Evolutionary conservation across 2,329 filamentous ascomycete species (phyloP), one percentile per base, ranked within the genome.

Genomic region (Phyllosticta paracitricarpa): DNA sequence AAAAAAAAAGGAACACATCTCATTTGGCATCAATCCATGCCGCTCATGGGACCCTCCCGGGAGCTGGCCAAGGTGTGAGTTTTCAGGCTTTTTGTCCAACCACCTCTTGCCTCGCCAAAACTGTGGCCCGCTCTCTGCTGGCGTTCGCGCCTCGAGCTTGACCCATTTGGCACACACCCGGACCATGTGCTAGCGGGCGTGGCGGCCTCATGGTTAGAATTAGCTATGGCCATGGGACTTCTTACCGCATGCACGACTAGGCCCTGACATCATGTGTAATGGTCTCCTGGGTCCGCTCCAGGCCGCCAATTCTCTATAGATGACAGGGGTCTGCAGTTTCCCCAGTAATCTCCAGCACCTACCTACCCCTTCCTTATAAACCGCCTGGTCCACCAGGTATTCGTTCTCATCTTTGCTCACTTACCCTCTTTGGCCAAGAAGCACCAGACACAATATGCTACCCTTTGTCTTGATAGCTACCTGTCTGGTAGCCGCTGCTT

Each of bases 241-340:
- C 30, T 26, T 55, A 35, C 56, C 56, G 33, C 60, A 52, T 61
- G 51, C 56, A 62, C 24, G 40, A 55, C 52, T n/a, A 58, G 60
- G 54, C 60, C 60, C 56, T 58, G 60, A 58, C 60, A 62, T 62
- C 60, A 62, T 58, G 60, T 58, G 60, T 62, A 58, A 51, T 62
- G 56, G 51, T 62, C 56, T 54, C 56, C 56, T 62, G 60, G 56
- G 55, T 12, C 55, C 51, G 48, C 48, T 56, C 51, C n/a, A 25
- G 57, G 54, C 40, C 60, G 33, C 60, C 60, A 62, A 57, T 35
- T 24, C 59, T 28, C 54, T 48, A 53, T 48, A 48, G 40, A n/a
- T 48, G 40, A 48, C 40, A 48, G 40, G 40, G 40, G 60, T 51
- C 55, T 58, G 56, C 55, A 61, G 51, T 56, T 58, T 33, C 56